These are phyloP conservation scores for Pelargonium myrrhifolium DNA, from an alignment of 441 rosid species.

Conservation along the genomic window DNA sequence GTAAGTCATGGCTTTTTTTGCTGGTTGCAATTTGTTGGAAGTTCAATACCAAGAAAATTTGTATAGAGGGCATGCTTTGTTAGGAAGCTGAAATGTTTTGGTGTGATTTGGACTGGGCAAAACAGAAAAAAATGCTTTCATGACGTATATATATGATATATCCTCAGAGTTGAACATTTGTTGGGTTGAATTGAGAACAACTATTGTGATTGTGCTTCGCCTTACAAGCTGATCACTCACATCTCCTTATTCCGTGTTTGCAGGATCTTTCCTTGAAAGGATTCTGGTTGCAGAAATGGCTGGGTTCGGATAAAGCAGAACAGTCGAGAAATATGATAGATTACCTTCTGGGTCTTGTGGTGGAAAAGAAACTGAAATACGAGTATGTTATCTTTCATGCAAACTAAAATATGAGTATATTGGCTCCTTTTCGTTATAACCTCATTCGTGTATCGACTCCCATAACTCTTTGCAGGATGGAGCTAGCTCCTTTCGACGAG, in stretches of 20 bases:
- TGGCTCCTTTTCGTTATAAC: not conserved
- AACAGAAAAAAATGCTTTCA: no score
- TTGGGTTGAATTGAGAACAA: not conserved
- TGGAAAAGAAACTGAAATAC: constrained; percentile 67
- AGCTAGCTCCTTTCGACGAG: constrained; percentile 53
- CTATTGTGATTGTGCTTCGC: not conserved
- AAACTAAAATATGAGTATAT: not conserved
- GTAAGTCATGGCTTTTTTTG: constrained; percentile 22
- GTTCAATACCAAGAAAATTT: not conserved
- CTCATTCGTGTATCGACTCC: no score
- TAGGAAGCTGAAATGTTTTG: not conserved
- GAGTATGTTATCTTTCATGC: constrained; percentile 35
- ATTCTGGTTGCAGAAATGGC: constrained; percentile 82
- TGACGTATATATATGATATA: no score
- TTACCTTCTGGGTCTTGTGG: constrained; percentile 52
- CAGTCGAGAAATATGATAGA: constrained; percentile 71
- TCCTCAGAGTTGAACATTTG: not conserved
- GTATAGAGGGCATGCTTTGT: not conserved
- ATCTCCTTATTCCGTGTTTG: constrained; percentile 4
- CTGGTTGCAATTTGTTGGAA: not conserved
- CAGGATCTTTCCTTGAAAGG: constrained; percentile 79
- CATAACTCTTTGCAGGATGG: constrained; percentile 44
- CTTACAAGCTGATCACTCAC: not conserved
- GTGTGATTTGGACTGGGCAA: no score
- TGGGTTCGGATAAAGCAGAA: constrained; percentile 46